Percentiles rank a stretch among this genome's conserved stretches.
Evolutionary conservation across 2,329 filamentous ascomycete species (phyloP).

Genomic region (Emmonsiellopsis sp.): DNA sequence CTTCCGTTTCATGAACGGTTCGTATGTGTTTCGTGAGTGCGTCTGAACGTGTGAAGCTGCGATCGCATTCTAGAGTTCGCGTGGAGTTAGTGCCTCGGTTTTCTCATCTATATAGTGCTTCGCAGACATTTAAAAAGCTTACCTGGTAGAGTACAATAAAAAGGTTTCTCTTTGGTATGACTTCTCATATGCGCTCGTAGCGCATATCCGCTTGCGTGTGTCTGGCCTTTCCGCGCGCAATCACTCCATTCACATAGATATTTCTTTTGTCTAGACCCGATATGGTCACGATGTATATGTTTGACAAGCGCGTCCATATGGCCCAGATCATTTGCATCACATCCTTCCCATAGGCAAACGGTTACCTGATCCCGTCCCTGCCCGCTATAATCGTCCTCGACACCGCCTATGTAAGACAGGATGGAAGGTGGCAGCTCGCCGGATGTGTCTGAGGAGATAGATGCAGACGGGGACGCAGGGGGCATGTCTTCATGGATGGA

Average conservation of each 20-base stretch:
- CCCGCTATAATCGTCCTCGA: slow-evolving; percentile 59
- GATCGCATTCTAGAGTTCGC: slow-evolving; percentile 69
- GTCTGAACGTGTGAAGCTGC: slow-evolving; percentile 91
- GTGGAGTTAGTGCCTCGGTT: background rate
- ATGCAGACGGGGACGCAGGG: slow-evolving; percentile 47
- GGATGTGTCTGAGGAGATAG: slow-evolving; percentile 84
- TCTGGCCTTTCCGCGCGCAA: slow-evolving; percentile 77
- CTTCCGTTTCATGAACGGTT: slow-evolving; percentile 95
- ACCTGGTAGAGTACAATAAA: slow-evolving; percentile 94
- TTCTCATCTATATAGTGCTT: background rate
- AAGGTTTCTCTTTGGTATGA: slow-evolving; percentile 95
- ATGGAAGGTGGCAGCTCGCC: slow-evolving; percentile 71
- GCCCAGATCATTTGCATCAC: slow-evolving; percentile 58
- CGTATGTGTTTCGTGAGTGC: slow-evolving; percentile 97
- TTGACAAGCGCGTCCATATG: slow-evolving; percentile 77
- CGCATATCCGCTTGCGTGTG: slow-evolving; percentile 91
- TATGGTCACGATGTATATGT: slow-evolving; percentile 87
- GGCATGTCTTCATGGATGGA: slow-evolving; percentile 32
- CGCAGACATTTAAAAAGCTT: slow-evolving; percentile 21
- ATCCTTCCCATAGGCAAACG: slow-evolving; percentile 69
- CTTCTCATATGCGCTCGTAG: slow-evolving; percentile 95
- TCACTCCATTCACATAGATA: slow-evolving; percentile 98
- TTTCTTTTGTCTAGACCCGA: slow-evolving; percentile 86
- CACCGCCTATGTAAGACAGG: slow-evolving; percentile 36
- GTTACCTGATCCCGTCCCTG: slow-evolving; percentile 66